Conservation (phyloP, 495 filamentous ascomycete species). For the Penicillium steckii region DNA sequence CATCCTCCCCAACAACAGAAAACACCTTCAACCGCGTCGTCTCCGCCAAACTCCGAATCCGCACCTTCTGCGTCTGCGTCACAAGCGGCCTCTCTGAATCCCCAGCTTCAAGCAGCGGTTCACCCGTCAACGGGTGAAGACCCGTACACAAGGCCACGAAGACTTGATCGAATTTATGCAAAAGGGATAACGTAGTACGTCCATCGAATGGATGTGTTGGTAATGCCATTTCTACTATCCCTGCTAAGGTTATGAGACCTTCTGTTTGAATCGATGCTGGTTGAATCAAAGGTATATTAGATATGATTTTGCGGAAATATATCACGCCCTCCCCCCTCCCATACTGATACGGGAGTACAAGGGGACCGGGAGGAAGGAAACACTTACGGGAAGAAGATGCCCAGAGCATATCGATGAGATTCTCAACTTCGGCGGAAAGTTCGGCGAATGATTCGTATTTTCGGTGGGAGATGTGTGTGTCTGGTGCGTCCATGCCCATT, state of each 20-base stretch:
- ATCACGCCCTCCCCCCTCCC: too few relatives aligned
- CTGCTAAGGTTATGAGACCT: constrained; percentile 74
- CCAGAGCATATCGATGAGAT: constrained; percentile 76
- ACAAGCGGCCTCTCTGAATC: constrained; percentile 38
- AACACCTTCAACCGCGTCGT: constrained; percentile 48
- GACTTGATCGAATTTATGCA: constrained; percentile 75
- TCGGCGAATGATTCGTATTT: constrained; percentile 71
- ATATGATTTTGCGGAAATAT: background rate
- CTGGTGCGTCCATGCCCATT: constrained; percentile 43
- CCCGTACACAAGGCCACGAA: constrained; percentile 72
- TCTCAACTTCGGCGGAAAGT: constrained; percentile 67
- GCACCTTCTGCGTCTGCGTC: constrained; percentile 72
- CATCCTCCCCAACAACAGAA: constrained; percentile 53
- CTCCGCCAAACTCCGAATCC: constrained; percentile 75
- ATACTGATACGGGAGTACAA: too few relatives aligned
- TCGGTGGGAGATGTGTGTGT: constrained; percentile 43
- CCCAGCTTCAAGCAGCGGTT: constrained; percentile 65
- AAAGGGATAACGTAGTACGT: constrained; percentile 58
- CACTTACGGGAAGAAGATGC: constrained; percentile 74
- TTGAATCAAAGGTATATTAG: background rate
- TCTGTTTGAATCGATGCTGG: constrained; percentile 80
- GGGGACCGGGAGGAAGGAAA: background rate
- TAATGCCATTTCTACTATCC: constrained; percentile 64
- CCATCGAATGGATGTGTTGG: constrained; percentile 66
- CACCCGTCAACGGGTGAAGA: constrained; percentile 61